These are phyloP conservation scores for Mycena vulgaris DNA, from an alignment of 768 basidiomycete genomes.

Conservation along the genomic window DNA sequence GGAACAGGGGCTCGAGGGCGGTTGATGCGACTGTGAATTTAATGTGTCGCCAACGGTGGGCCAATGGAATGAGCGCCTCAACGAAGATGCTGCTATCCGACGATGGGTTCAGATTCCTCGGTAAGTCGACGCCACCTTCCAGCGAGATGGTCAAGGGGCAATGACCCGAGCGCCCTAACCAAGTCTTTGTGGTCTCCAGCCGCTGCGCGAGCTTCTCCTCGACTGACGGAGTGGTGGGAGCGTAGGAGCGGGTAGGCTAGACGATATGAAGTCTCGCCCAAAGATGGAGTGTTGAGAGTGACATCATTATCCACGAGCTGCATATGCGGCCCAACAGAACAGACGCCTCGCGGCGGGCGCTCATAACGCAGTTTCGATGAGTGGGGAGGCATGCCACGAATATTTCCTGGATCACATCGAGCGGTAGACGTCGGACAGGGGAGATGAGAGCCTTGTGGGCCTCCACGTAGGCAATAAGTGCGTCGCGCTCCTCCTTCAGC, in stretches of 20 bases:
- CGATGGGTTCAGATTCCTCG: too few relatives aligned
- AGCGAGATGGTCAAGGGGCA: neutral
- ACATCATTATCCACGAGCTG: slow-evolving; percentile 44
- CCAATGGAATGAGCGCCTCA: neutral
- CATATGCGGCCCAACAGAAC: slow-evolving; percentile 49
- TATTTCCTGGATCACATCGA: slow-evolving; percentile 1
- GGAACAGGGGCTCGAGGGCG: neutral
- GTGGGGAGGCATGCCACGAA: slow-evolving; percentile 28
- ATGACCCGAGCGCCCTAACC: too few relatives aligned
- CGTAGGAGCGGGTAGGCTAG: neutral
- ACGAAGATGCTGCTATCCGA: neutral
- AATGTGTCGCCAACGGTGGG: neutral
- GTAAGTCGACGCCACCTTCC: neutral
- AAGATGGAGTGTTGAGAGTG: slow-evolving; percentile 44
- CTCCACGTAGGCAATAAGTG: too few relatives aligned
- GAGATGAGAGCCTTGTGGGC: slow-evolving; percentile 1
- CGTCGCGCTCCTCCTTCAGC: neutral
- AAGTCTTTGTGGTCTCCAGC: neutral
- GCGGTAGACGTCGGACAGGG: neutral
- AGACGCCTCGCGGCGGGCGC: slow-evolving; percentile 39
- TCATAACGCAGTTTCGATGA: slow-evolving; percentile 27
- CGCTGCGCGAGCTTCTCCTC: neutral
- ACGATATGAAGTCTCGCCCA: slow-evolving; percentile 40
- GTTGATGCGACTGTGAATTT: neutral
- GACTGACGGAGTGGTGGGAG: too few relatives aligned